Percentiles rank a stretch among this genome's conserved stretches.
Conservation (phyloP, 352 stramenopile species). For the Phytophthora sp. region DNA sequence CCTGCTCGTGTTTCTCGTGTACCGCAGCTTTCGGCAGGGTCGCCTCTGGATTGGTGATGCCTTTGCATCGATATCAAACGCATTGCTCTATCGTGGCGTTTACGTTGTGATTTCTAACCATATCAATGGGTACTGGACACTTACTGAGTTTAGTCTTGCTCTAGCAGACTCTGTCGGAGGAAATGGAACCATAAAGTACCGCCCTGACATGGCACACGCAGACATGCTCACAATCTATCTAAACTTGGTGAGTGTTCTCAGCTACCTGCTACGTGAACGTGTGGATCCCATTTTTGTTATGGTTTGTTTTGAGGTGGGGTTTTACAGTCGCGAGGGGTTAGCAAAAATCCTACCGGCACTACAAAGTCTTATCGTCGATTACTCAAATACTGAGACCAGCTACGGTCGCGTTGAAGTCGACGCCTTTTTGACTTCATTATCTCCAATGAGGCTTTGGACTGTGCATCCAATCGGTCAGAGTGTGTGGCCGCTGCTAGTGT, state of each 20-base stretch:
- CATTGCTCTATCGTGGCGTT: constrained; percentile 35
- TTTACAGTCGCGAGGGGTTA: constrained; percentile 20
- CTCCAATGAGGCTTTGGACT: constrained; percentile 39
- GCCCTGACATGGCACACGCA: constrained; percentile 27
- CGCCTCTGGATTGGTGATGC: constrained; percentile 57
- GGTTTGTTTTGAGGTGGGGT: constrained; percentile 39
- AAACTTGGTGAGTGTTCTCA: constrained; percentile 31
- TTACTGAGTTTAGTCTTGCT: constrained; percentile 45
- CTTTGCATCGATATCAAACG: constrained; percentile 50
- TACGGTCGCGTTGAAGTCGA: constrained; percentile 25
- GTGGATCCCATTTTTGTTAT: constrained; percentile 39
- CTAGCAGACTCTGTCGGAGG: constrained; percentile 15
- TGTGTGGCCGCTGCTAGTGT: constrained; percentile 19
- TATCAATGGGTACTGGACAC: constrained; percentile 53
- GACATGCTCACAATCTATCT: constrained; percentile 52
- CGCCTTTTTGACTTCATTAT: constrained; percentile 29
- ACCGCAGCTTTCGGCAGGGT: constrained; percentile 34
- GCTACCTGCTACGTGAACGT: constrained; percentile 36
- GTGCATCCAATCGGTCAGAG: constrained; percentile 28
- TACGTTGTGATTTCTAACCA: constrained; percentile 45
- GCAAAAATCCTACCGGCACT: constrained; percentile 21
- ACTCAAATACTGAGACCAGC: constrained; percentile 1
- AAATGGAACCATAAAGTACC: constrained; percentile 15
- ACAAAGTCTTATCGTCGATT: constrained; percentile 16
- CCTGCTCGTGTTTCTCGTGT: constrained; percentile 47